A percentile compares a stretch with the other conserved stretches of the same genome.
phyloP scores from a whole-genome alignment of 1,284 basidiomycete genomes.

The Leccinum griseonigrum region DNA sequence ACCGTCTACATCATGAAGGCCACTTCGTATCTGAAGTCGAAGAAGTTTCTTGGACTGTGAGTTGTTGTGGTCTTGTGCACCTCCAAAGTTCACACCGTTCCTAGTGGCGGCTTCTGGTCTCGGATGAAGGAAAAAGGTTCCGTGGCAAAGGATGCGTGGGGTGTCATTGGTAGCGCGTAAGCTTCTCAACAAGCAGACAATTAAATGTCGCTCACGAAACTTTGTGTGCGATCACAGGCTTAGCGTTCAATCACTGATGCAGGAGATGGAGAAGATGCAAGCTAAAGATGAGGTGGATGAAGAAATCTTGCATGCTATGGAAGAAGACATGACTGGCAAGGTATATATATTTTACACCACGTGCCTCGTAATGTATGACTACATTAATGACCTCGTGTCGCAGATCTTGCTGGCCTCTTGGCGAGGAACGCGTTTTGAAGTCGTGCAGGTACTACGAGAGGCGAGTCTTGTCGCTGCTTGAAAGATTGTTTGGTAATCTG shows the following conservation, averaged over 20 bases:
- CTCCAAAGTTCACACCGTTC: conserved; percentile 22
- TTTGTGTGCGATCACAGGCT: conserved; percentile 14
- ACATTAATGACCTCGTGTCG: neutral
- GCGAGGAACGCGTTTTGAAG: conserved; percentile 92
- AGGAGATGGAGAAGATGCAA: conserved; percentile 92
- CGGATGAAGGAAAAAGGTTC: conserved; percentile 93
- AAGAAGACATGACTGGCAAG: conserved; percentile 95
- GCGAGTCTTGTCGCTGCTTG: conserved; percentile 33
- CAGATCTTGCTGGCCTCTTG: conserved; percentile 93
- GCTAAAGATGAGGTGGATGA: conserved; percentile 83
- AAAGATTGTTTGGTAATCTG: neutral
- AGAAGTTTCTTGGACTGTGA: conserved; percentile 87
- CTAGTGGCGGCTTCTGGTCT: conserved; percentile 89
- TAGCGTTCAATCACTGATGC: conserved; percentile 43
- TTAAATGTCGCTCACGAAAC: neutral
- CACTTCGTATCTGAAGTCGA: conserved; percentile 88
- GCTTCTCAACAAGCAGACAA: conserved; percentile 37
- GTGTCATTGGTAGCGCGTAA: conserved; percentile 88
- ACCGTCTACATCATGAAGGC: conserved; percentile 93
- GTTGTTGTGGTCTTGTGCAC: conserved; percentile 29
- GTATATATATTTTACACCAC: conserved; percentile 33
- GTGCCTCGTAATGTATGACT: neutral
- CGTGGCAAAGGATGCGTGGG: conserved; percentile 92
- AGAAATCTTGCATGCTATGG: conserved; percentile 83
- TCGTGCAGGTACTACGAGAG: conserved; percentile 79